Evolutionary conservation across 768 basidiomycete species (phyloP).

Genomic region (Lactarius sanguifluus): DNA sequence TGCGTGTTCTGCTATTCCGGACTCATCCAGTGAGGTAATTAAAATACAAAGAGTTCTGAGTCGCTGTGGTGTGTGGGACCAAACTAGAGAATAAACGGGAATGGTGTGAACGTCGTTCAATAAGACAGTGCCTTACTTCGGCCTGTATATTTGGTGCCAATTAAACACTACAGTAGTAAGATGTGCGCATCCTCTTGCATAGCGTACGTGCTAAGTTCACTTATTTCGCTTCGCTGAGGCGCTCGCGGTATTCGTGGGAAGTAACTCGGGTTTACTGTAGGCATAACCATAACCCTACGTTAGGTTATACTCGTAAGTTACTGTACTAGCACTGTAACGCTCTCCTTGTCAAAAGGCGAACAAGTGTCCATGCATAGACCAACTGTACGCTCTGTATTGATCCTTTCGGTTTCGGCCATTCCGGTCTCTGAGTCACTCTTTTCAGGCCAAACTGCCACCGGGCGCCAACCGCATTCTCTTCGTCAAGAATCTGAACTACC

Average conservation of each 20-base stretch:
- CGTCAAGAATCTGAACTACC: slow-evolving; percentile 91
- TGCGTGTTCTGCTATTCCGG: neutral
- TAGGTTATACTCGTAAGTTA: neutral
- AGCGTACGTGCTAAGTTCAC: no score
- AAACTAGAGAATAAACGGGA: neutral
- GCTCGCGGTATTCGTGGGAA: neutral
- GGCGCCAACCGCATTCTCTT: slow-evolving; percentile 91
- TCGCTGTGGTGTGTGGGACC: neutral
- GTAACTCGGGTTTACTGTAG: neutral
- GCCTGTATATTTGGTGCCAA: neutral
- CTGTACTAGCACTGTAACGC: neutral
- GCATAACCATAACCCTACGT: slow-evolving; percentile 3
- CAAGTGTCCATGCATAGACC: slow-evolving; percentile 70
- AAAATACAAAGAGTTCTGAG: no score
- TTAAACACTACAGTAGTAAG: no score
- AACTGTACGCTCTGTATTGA: slow-evolving; percentile 47
- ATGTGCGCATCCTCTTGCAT: no score
- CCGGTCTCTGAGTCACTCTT: neutral
- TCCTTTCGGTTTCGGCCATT: slow-evolving; percentile 6
- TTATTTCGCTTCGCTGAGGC: no score
- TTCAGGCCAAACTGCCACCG: slow-evolving; percentile 81
- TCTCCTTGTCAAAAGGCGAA: neutral
- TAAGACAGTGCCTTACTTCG: neutral
- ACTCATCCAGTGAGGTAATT: neutral
- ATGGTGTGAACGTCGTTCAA: neutral